Base-by-base conservation (phyloP, 2,329 filamentous ascomycete genomes). In the Fusarium zealandicum region DNA sequence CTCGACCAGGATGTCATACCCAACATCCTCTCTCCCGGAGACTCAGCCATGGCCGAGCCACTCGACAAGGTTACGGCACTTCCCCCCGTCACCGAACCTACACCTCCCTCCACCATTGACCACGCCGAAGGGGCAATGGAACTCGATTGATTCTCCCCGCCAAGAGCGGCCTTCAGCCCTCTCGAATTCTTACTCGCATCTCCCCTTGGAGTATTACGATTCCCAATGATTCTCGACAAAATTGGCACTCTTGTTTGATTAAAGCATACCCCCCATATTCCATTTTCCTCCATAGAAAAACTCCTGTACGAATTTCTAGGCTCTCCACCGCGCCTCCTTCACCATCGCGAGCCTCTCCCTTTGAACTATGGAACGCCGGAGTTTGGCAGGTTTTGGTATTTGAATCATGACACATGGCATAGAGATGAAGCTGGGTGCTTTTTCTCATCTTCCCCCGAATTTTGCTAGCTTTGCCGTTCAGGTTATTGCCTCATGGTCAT, bases 41-140 rank as follows among this genome's bases (percentile, higher is more conserved):
- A 68, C 57, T 70, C 66, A 20, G 66, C 69, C 45, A 61, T 69
- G 18, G 66, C 66, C 32, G 70, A 69, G 40, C 54, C 63, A 39
- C 46, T 67, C 18, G 70, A 70, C 25, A 75, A 75, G 51, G 63
- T 66, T 20, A 65, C 72, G 35, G 47, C 63, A 10, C 63, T 65
- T 49, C 65, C 55, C 35, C 70, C 61, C 28, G 62, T 75, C n/a
- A 70, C 72, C 12, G 74, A 76, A 55, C 74, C 74, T 12, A 76
- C 74, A 17, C 74, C 74, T 33, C 74, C 74, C 6, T 75, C 73
- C 4, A 76, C 74, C 27, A 71, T 75, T 35, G 74, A 76, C 40
- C 70, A 74, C 33, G 72, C 67, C 20, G 73, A 75, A 54, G 66
- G 70, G 32, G 56, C 67, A 9, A 77, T 77, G 75, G 75, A 77